Evolutionary conservation across 1,284 basidiomycete genomes (phyloP), one percentile per base, ranked within the genome.

Genomic region (Moesziomyces parantarcticus): DNA sequence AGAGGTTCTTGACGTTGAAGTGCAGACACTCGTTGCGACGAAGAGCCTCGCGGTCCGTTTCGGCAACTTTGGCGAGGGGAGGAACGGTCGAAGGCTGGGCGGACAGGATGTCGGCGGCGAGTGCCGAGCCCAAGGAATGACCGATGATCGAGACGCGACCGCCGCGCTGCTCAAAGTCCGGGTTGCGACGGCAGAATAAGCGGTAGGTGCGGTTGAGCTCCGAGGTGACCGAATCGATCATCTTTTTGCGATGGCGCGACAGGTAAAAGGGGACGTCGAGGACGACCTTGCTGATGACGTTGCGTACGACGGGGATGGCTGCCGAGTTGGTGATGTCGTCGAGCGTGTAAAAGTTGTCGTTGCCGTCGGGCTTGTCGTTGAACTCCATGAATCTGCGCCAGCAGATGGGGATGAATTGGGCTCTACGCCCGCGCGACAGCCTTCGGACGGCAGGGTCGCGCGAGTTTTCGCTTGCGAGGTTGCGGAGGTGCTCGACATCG

Each of bases 101-200:
- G 3, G 86, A 87, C 7, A 89, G 83, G 42, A 89, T 87, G 57
- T 88, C 86, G 0, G 87, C 85, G 0, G 87, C 86, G 1, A 89
- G 80, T 3, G 87, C 86, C 0, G 87, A 87, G 6, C 88, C 88
- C 5, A 89, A 84, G 66, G 85, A 85, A 58, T 86, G 85, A 2
- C 83, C 85, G 22, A 86, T 77, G 49, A 86, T 74, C 43, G 84
- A 85, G 42, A 85, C 85, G 29, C 87, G 86, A 14, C 87, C 79
- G 0, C 86, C 87, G 21, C 84, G 67, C 46, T 81, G 76, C 56
- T 78, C 68, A 45, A 80, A 80, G 23, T 67, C 63, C 18, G 88
- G 87, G 75, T 89, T 87, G 20, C 88, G 84, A 5, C 87, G 86
- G 40, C 87, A 85, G 86, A 88, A 89, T n/a, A 88, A 74, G 2